Conservation (phyloP, 164 flowering plant species). For the Amborella trichopoda region DNA sequence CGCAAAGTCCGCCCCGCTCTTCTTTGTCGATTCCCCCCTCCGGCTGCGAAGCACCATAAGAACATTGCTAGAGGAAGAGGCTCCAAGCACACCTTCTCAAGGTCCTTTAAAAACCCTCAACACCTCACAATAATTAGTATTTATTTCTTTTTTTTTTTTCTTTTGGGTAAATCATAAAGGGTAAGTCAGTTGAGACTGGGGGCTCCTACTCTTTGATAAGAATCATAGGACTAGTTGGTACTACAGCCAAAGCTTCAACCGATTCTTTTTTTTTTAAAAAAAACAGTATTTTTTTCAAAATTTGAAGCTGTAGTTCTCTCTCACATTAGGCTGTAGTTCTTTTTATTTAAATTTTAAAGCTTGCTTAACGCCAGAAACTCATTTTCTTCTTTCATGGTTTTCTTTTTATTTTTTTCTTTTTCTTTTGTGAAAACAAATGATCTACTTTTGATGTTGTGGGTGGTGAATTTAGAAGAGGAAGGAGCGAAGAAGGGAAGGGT, state of each 20-base stretch:
- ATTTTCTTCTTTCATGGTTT: background rate
- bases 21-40: constrained; percentile 22
- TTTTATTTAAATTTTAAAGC: background rate
- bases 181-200: background rate
- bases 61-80: constrained; percentile 10
- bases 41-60: constrained; percentile 14
- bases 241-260: too few relatives aligned
- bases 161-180: background rate
- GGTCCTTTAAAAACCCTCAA: background rate
- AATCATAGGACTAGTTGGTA: too few relatives aligned
- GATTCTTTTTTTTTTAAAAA: too few relatives aligned
- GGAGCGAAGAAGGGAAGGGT: constrained; percentile 10
- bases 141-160: background rate
- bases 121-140: constrained; percentile 20
- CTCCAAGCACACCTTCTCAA: background rate
- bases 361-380: background rate
- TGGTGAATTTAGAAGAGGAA: constrained; percentile 16
- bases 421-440: background rate
- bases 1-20: constrained; percentile 76
- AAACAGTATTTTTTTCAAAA: too few relatives aligned
- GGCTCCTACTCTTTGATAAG: background rate
- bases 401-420: background rate
- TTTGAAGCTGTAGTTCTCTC: background rate
- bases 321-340: background rate
- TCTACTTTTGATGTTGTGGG: background rate